Conservation (phyloP, 2,329 filamentous ascomycete species). For the Drechmeria coniospora region DNA sequence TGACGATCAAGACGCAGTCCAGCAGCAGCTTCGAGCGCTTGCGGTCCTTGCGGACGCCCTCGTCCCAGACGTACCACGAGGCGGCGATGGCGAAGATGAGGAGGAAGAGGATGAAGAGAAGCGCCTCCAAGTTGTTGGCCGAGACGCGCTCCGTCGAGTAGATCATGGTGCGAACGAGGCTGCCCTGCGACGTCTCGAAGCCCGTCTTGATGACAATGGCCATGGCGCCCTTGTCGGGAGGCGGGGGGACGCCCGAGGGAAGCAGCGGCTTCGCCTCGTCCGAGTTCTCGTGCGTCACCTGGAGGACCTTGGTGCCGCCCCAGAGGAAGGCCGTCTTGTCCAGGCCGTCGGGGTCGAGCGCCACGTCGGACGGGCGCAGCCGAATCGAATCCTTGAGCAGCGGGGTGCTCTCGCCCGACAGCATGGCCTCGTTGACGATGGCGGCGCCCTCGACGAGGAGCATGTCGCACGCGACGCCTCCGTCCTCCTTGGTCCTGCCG, state of each 20-base stretch:
- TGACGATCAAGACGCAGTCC: constrained; percentile 94
- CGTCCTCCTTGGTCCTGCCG: constrained; percentile 87
- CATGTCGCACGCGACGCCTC: constrained; percentile 95
- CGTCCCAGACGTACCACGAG: constrained; percentile 98
- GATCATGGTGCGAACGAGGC: constrained; percentile 96
- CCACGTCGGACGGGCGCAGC: constrained; percentile 66
- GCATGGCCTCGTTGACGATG: constrained; percentile 98
- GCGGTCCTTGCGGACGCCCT: constrained; percentile 84
- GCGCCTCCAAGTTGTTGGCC: constrained; percentile 90
- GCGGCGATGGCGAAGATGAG: constrained; percentile 92
- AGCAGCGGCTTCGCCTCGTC: constrained; percentile 59
- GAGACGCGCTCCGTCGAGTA: constrained; percentile 97
- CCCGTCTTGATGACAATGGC: constrained; percentile 93
- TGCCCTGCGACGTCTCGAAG: constrained; percentile 96
- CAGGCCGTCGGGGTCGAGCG: constrained; percentile 72
- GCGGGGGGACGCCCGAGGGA: constrained; percentile 60
- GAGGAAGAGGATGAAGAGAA: constrained; percentile 96
- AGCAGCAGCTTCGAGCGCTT: constrained; percentile 95
- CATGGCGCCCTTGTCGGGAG: constrained; percentile 86
- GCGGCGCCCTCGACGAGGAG: constrained; percentile 84
- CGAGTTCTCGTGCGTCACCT: constrained; percentile 75
- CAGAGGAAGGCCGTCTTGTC: constrained; percentile 97
- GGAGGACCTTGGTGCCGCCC: constrained; percentile 93
- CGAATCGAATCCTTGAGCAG: constrained; percentile 92
- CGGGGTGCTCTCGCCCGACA: constrained; percentile 94